These are phyloP conservation scores for Phaeosphaeriaceae sp. DNA, from an alignment of 2,329 filamentous ascomycete species.

Conservation along the genomic window DNA sequence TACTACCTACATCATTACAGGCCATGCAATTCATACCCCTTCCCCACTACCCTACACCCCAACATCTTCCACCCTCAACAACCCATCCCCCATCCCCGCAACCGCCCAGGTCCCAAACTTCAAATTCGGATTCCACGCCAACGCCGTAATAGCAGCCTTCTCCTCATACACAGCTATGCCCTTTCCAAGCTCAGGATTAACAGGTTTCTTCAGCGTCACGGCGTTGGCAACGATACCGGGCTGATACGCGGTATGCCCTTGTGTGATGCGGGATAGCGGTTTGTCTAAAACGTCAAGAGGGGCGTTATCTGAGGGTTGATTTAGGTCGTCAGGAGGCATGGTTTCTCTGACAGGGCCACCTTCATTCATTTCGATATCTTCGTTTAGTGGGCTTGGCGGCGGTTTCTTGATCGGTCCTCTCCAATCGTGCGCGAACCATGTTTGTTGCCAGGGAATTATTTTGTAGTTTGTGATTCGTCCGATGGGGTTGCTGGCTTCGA, in stretches of 20 bases:
- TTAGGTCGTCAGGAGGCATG: neutral
- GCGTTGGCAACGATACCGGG: slow-evolving; percentile 30
- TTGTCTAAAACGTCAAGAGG: slow-evolving; percentile 14
- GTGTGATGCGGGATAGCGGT: slow-evolving; percentile 47
- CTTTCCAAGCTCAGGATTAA: slow-evolving; percentile 34
- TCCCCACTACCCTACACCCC: slow-evolving; percentile 19
- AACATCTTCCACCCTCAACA: slow-evolving; percentile 59
- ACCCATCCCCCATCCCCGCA: slow-evolving; percentile 56
- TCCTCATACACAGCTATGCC: slow-evolving; percentile 55
- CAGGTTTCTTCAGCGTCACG: slow-evolving; percentile 20
- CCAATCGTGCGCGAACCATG: slow-evolving; percentile 67
- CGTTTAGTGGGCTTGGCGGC: slow-evolving; percentile 1
- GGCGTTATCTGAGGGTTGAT: neutral
- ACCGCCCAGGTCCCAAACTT: slow-evolving; percentile 58
- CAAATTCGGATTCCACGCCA: slow-evolving; percentile 61
- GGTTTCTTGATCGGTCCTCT: slow-evolving; percentile 30
- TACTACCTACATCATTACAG: too few species aligned
- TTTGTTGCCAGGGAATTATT: slow-evolving; percentile 59
- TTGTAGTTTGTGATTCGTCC: slow-evolving; percentile 58
- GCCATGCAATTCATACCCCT: too few species aligned
- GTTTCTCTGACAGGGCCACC: slow-evolving; percentile 1
- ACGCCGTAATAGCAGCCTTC: slow-evolving; percentile 50
- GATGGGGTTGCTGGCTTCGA: slow-evolving; percentile 60
- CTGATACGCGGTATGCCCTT: slow-evolving; percentile 50
- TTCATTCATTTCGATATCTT: slow-evolving; percentile 5